Base-by-base conservation (phyloP, 2,329 filamentous ascomycete genomes). In the Tolypocladium endophyticum region DNA sequence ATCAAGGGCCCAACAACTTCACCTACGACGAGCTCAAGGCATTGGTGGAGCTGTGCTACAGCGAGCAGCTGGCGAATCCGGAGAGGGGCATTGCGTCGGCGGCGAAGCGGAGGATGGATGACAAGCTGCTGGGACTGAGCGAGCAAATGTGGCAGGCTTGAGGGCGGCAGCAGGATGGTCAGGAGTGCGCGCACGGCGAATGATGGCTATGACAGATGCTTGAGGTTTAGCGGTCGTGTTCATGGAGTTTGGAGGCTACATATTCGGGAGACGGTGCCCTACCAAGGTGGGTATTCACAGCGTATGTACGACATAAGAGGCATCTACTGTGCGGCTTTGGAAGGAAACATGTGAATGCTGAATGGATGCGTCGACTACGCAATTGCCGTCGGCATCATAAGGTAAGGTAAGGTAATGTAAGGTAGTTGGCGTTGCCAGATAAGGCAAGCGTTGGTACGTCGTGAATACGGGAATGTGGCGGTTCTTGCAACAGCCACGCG, bases 71-170 rank as follows among this genome's bases (percentile, higher is more conserved):
- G 64, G 80, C 81, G 8, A 86, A 87, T 65, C 81, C 85, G 56
- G 84, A 89, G 73, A 77, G 89, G 64, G 87, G 89, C 38, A 83
- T 89, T 59, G 82, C 81, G 53, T 79, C 84, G 28, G 82, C 84
- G 61, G 88, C 88, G 3, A 86, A 83, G 77, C 79, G 88, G 69
- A 81, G 82, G 68, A 81, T 91, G 80, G 86, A 84, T 59, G 87
- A 90, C 67, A 86, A 87, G 76, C 71, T 89, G 67, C 72, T 89
- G 61, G 83, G 82, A 66, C 75, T 92, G 66, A 88, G 85, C 67
- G 88, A 92, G 77, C 80, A 86, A 66, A 85, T 89, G 83, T 90
- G 85, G 85, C 82, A 87, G 73, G 79, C 65, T 38, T 66, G 58
- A 66, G 55, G 56, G 23, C 43, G 2, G 55, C 11, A 12, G 18